phyloP scores from a whole-genome alignment of 352 stramenopile species.

The Phytophthora melonis region DNA sequence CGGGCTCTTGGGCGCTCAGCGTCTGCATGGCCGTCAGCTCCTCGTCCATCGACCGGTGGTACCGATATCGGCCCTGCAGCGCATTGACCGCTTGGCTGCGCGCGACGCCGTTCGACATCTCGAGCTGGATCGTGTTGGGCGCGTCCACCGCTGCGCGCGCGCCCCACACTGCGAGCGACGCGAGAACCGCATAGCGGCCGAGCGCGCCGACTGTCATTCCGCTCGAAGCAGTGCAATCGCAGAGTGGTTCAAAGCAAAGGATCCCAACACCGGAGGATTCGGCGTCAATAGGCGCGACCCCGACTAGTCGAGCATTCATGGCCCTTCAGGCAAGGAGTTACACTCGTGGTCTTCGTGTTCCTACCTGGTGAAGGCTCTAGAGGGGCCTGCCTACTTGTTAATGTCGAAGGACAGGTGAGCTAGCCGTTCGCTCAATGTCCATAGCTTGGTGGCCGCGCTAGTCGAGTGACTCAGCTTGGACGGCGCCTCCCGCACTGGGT shows the following conservation, averaged over 20 bases:
- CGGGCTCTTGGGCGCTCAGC: conserved; percentile 6
- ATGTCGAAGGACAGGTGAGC: conserved; percentile 43
- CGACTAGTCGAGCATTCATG: conserved; percentile 20
- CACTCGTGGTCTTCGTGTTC: conserved; percentile 7
- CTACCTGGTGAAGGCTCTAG: not conserved
- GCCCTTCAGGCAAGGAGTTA: conserved; percentile 12
- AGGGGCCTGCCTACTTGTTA: conserved; percentile 21
- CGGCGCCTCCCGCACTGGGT: conserved; percentile 43
- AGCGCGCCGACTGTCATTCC: conserved; percentile 16
- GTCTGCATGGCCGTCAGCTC: conserved; percentile 14
- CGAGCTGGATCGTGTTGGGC: conserved; percentile 50
- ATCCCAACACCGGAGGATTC: conserved; percentile 27
- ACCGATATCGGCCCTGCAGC: conserved; percentile 30
- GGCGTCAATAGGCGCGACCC: conserved; percentile 13
- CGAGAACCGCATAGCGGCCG: conserved; percentile 25
- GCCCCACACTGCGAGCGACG: conserved; percentile 15
- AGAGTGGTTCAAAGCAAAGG: not conserved
- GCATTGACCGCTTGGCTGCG: conserved; percentile 23
- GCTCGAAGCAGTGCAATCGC: not conserved
- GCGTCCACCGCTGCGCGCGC: conserved; percentile 8
- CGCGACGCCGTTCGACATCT: conserved; percentile 42
- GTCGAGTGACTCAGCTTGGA: conserved; percentile 36
- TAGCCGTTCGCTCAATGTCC: conserved; percentile 53
- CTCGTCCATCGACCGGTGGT: conserved; percentile 18
- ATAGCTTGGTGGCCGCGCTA: conserved; percentile 45